Evolutionary conservation across 208 protist species (phyloP), one percentile per base, ranked within the genome.

Genomic region (Strigomonas galati): DNA sequence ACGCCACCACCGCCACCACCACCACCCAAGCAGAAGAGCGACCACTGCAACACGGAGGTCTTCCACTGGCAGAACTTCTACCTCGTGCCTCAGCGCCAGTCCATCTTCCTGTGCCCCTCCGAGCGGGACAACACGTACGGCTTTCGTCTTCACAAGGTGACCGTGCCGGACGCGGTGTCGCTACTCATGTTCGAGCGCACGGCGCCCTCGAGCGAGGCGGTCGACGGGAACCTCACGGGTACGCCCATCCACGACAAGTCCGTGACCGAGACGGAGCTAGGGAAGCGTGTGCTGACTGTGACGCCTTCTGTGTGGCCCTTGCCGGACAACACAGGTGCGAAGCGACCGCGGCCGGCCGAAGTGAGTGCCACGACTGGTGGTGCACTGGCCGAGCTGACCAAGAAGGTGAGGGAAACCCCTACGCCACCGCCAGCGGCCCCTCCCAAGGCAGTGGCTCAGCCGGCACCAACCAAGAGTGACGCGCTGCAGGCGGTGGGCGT

Each of bases 201-300:
- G 31, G 69, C 85, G 35, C 91, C 91, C 57, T 96, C 91, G 19
- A 96, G 71, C 1, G 91, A 93, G 43, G 91, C 87, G 15, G 91
- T 94, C 26, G 87, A 93, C 27, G 94, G 76, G 23, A 92, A 75
- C 60, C 89, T 60, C 28, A 87, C 79, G 65, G 73, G 76, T 0
- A 79, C 85, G 43, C 64, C 69, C 15, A 84, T 82, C 27, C 72
- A 72, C 23, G 67, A 79, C 51, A 79, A 67, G 51, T 81, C 88
- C n/a, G 37, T 82, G 30, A 55, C 90, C 44, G 72, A 67, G 46
- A 19, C 19, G 9, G 7, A 40, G 7, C 35, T 40, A 4, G 35
- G 35, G 7, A 40, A 40, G 35, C 35, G 35, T 10, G 35, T 40
- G 4, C 35, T 40, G 7, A 40, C 35, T 10, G 35, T 40, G 35